Percentiles rank a stretch among this genome's conserved stretches.
phyloP scores from a whole-genome alignment of 345 rosid genomes.

The Garcia nutans region DNA sequence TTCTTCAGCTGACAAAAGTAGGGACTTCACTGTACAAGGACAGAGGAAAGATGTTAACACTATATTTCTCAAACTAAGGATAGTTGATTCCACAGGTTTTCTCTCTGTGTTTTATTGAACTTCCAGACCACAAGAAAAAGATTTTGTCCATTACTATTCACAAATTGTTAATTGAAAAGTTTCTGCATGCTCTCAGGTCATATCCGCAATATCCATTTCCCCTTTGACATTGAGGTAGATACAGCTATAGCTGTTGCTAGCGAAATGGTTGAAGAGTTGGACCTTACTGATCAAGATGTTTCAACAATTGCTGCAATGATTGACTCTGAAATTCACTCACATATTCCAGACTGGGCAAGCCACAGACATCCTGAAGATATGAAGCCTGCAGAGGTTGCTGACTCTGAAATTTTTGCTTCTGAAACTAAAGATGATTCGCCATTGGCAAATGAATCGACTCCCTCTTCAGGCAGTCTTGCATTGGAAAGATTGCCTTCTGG shows the following conservation, averaged over 20 bases:
- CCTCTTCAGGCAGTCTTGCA: slow-evolving; percentile 40
- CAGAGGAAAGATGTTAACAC: slow-evolving; percentile 75
- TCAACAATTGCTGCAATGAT: slow-evolving; percentile 72
- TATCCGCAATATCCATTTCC: slow-evolving; percentile 88
- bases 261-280: slow-evolving; percentile 95
- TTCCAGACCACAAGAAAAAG: background rate
- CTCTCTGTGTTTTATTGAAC: slow-evolving; percentile 4
- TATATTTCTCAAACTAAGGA: slow-evolving; percentile 79
- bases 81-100: slow-evolving; percentile 79
- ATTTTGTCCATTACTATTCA: slow-evolving; percentile 8
- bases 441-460: slow-evolving; percentile 18
- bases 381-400: slow-evolving; percentile 19
- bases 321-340: slow-evolving; percentile 68
- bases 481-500: slow-evolving; percentile 87
- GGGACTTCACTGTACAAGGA: slow-evolving; percentile 74
- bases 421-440: slow-evolving; percentile 34
- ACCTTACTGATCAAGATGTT: slow-evolving; percentile 87
- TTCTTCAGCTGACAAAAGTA: slow-evolving; percentile 37
- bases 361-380: slow-evolving; percentile 25
- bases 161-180: background rate
- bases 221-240: slow-evolving; percentile 82
- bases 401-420: slow-evolving; percentile 19
- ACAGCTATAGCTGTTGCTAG: slow-evolving; percentile 83
- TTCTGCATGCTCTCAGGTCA: slow-evolving; percentile 49
- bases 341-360: slow-evolving; percentile 67